phyloP scores from a whole-genome alignment of 176 grass and related monocot species.

The Aechmea fasciata region DNA sequence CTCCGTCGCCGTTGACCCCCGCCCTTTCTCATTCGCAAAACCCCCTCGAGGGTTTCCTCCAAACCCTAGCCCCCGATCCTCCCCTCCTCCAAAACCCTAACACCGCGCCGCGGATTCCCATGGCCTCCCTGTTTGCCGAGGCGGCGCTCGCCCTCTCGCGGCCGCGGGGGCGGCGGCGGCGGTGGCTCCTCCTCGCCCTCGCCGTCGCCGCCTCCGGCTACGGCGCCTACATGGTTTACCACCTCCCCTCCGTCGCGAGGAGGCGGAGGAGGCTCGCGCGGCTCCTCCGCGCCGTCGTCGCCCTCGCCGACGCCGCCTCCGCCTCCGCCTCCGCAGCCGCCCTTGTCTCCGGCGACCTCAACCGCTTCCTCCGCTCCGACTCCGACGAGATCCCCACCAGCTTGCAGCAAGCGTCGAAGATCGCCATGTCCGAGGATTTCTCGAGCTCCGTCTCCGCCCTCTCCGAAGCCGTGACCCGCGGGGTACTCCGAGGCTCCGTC shows the following conservation, averaged over 20 bases:
- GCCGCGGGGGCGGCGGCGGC: conserved; percentile 11
- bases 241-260: conserved; percentile 15
- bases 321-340: conserved; percentile 30
- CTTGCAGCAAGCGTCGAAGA: conserved; percentile 73
- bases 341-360: conserved; percentile 44
- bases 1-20: too few relatives aligned
- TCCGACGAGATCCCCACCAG: conserved; percentile 54
- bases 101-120: neutral
- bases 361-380: conserved; percentile 54
- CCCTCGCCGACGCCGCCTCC: conserved; percentile 26
- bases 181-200: conserved; percentile 27
- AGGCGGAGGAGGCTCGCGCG: conserved; percentile 19
- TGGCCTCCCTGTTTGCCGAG: conserved; percentile 16
- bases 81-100: neutral
- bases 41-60: neutral
- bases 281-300: conserved; percentile 36
- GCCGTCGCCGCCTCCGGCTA: conserved; percentile 26
- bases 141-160: conserved; percentile 11
- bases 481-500: conserved; percentile 11
- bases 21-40: too few relatives aligned
- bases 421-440: conserved; percentile 36
- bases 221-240: conserved; percentile 40
- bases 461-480: conserved; percentile 24
- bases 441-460: conserved; percentile 10
- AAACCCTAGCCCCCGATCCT: neutral